Evolutionary conservation across 306 rosid genomes (phyloP).

Genomic region (Sphenostylis stenocarpa): DNA sequence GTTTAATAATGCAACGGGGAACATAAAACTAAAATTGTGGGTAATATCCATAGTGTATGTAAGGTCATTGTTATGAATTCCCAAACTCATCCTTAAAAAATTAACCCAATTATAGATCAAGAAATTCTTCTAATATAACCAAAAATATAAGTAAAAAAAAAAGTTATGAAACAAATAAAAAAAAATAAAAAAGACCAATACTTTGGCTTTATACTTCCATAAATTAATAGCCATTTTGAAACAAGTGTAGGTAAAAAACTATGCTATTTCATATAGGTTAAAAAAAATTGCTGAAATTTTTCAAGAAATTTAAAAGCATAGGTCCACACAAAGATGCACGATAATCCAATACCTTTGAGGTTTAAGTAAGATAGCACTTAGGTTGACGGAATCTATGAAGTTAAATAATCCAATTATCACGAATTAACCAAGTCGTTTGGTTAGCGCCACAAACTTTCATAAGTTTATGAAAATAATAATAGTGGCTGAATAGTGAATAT

Average conservation of each 20-base stretch:
- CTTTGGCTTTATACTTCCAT: not conserved
- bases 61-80: conserved; percentile 17
- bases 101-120: not conserved
- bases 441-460: conserved; percentile 27
- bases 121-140: not conserved
- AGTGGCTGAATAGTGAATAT: not conserved
- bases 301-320: conserved; percentile 8
- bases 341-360: conserved; percentile 30
- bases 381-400: conserved; percentile 39
- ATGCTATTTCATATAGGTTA: conserved; percentile 8
- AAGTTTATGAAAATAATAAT: conserved; percentile 31
- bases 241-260: conserved; percentile 40
- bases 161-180: not conserved
- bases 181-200: no score
- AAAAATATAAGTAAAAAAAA: not conserved
- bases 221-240: not conserved
- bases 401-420: not conserved
- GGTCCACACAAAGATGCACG: conserved; percentile 34
- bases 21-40: not conserved
- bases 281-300: conserved; percentile 27
- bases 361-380: not conserved
- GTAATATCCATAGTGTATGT: not conserved
- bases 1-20: not conserved
- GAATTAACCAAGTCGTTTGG: conserved; percentile 12
- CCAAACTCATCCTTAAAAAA: not conserved